Base-by-base conservation (phyloP, 2,329 filamentous ascomycete species). In the Paracamarosporium sp. region DNA sequence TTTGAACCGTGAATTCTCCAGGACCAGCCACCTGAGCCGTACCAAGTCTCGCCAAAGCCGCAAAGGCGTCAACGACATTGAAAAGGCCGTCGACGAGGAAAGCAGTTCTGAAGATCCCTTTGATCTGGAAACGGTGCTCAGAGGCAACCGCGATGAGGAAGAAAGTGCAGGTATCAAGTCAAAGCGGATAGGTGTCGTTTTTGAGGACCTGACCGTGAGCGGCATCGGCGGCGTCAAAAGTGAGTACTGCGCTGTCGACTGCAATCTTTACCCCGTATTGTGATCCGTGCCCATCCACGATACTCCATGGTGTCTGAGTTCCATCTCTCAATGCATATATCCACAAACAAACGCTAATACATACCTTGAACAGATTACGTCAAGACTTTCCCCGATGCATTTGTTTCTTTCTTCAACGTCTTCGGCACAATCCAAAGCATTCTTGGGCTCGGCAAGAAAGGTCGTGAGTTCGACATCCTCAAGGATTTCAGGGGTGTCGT, bases 361-460 rank as follows among this genome's bases (percentile, higher is more conserved):
- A 7, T 28, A 25, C 46, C 38, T 25, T 11, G 1, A 15, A 43
- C 36, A 51, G 48, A 57, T 25, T 54, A 38, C 33, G 54, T 54
- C 53, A 59, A 84, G 72, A 94, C 91, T 0, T 94, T 95, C 66
- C 91, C 91, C 0, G 87, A 93, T 73, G 90, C 90, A 1, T 86
- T 93, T 53, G 76, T 91, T 66, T 84, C 87, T 65, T 93, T 93
- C 66, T 88, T 96, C 79, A 91, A 96, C 71, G 80, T 91, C 45
- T 83, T 88, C 57, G 85, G 85, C 3, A 91, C 89, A 0, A 74
- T 88, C 50, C 85, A 85, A 77, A 81, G 79, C 17, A 67, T 92
- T 9, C 77, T 93, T 1, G 89, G 90, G 0, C 69, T 87, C 15
- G 86, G 87, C 0, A 86, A 85, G 55, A 91, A 90, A 73, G 88